phyloP scores from a whole-genome alignment of 1,284 basidiomycete genomes.

The Apiotrichum gracile region DNA sequence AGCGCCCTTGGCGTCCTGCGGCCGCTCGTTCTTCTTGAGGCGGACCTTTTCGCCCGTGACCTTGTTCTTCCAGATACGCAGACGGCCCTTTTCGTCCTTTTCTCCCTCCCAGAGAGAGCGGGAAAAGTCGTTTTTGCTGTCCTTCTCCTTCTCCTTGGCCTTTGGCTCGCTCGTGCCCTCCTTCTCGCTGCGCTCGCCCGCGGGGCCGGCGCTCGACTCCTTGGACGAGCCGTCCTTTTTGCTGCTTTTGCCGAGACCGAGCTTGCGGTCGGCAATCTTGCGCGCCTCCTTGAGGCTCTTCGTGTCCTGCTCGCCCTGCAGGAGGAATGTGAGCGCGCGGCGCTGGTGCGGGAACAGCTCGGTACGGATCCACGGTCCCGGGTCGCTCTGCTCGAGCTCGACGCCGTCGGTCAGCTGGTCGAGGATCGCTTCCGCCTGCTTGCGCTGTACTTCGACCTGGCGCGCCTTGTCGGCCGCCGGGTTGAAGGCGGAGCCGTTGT shows the following conservation, averaged over 20 bases:
- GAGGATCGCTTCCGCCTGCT: slow-evolving; percentile 91
- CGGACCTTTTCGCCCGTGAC: slow-evolving; percentile 74
- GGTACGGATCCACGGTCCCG: slow-evolving; percentile 83
- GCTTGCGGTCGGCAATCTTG: slow-evolving; percentile 26
- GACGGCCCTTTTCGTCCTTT: slow-evolving; percentile 53
- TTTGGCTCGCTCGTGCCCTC: slow-evolving; percentile 3
- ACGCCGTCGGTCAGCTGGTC: slow-evolving; percentile 78
- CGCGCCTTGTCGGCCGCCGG: slow-evolving; percentile 56
- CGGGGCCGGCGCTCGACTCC: slow-evolving; percentile 7
- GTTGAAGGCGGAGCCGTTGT: slow-evolving; percentile 7
- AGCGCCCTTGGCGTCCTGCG: slow-evolving; percentile 75
- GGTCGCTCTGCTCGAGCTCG: slow-evolving; percentile 76
- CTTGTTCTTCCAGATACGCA: slow-evolving; percentile 67
- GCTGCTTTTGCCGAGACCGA: background rate
- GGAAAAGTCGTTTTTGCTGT: slow-evolving; percentile 24
- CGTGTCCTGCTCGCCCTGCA: slow-evolving; percentile 70
- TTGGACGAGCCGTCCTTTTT: slow-evolving; percentile 19
- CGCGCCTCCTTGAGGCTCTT: slow-evolving; percentile 36
- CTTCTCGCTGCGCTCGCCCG: slow-evolving; percentile 1
- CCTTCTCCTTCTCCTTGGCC: slow-evolving; percentile 17
- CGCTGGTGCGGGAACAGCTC: slow-evolving; percentile 94
- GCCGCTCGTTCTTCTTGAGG: slow-evolving; percentile 50
- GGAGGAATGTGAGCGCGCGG: slow-evolving; percentile 90
- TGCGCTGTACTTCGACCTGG: slow-evolving; percentile 83
- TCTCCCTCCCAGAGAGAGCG: slow-evolving; percentile 40